A percentile compares a stretch with the other conserved stretches of the same genome.
These are phyloP conservation scores for Aspergillus unguis DNA, from an alignment of 2,329 filamentous ascomycete genomes.

Conservation along the genomic window DNA sequence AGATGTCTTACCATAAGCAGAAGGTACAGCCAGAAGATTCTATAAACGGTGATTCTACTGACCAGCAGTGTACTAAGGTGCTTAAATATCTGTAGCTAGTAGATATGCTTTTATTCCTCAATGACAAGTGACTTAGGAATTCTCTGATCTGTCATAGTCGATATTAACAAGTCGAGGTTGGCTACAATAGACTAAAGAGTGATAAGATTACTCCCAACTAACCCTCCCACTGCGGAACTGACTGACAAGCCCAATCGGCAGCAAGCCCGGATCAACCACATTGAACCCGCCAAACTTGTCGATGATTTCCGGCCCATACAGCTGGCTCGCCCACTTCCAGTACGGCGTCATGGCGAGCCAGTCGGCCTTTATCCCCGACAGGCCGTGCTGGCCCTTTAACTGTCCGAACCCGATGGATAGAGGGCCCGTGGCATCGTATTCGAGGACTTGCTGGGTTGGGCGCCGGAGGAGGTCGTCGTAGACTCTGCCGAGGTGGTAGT, in stretches of 20 bases:
- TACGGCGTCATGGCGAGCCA: constrained; percentile 10
- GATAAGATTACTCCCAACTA: neutral
- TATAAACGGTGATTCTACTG: too few relatives aligned
- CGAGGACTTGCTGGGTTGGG: constrained; percentile 5
- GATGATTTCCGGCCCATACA: constrained; percentile 14
- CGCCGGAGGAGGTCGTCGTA: constrained; percentile 9
- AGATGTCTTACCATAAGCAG: too few relatives aligned
- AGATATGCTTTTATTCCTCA: too few relatives aligned
- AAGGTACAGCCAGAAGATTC: too few relatives aligned
- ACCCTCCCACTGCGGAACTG: constrained; percentile 14
- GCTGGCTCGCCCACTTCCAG: constrained; percentile 14
- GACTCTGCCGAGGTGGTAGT: constrained; percentile 3
- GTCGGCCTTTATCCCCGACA: neutral
- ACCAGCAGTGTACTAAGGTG: too few relatives aligned
- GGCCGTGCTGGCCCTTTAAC: neutral
- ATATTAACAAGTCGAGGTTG: too few relatives aligned
- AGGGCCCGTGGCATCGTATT: neutral
- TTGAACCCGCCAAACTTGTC: constrained; percentile 14
- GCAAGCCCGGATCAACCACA: constrained; percentile 13
- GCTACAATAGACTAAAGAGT: too few relatives aligned
- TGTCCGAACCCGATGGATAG: neutral
- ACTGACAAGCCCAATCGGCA: constrained; percentile 16
- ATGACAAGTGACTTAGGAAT: too few relatives aligned
- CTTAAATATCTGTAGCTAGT: too few relatives aligned
- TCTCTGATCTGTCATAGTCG: too few relatives aligned